Evolutionary conservation across 1,284 basidiomycete genomes (phyloP), one percentile per base, ranked within the genome.

Genomic region (Mycena citricolor): DNA sequence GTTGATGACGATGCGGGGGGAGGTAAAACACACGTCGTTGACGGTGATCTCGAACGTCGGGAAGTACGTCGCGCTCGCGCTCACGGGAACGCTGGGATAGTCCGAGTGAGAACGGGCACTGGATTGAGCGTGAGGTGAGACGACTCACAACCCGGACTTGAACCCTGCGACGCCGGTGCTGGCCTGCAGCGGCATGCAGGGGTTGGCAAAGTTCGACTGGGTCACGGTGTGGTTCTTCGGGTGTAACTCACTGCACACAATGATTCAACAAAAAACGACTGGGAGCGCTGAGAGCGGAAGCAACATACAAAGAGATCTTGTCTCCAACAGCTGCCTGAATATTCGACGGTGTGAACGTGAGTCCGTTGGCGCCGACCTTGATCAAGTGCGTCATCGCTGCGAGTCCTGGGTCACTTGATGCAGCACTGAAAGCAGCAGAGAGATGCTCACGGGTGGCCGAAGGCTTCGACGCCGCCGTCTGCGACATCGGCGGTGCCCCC

Each of bases 71-170:
- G 51, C 51, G 17, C 59, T 62, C 14, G 60, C 52, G 14, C 58
- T 51, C 3, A 71, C 65, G 12, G 70, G 65, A 51, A 69, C 65
- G 52, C 66, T 70, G 41, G 8, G 29, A 25, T 32, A 11, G 4
- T 10, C 8, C 10, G 24, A 30, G n/a, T 20, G 23, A 20, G 34
- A 16, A 32, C 4, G 33, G 26, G 32, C 5, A 56, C 68, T 54
- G n/a, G n/a, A n/a, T n/a, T n/a, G n/a, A n/a, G n/a, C n/a, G n/a
- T n/a, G n/a, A n/a, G n/a, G n/a, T n/a, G n/a, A n/a, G n/a, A n/a
- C n/a, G n/a, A n/a, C n/a, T n/a, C 50, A 74, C 72, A 73, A 71
- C 52, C 66, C 67, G 22, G 71, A 72, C 32, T 62, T 53, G n/a
- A n/a, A n/a, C n/a, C n/a, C n/a, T 17, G 63, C 58, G 2, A 69